These are phyloP conservation scores for Cardamine occulta DNA, from an alignment of 345 rosid genomes.

Conservation along the genomic window DNA sequence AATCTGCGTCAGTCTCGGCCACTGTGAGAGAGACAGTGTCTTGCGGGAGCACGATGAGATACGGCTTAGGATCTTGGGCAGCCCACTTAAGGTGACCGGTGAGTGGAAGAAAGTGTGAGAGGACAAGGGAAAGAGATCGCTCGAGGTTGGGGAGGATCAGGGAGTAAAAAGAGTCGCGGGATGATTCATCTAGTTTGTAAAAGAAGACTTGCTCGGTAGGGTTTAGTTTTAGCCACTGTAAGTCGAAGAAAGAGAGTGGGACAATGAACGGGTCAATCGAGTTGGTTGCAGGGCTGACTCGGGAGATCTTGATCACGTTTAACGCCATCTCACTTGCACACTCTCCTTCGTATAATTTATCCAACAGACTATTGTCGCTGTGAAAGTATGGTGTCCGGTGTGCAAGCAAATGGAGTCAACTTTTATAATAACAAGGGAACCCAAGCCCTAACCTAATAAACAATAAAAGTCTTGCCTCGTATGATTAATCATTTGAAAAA, in stretches of 20 bases:
- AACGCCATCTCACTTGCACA: neutral
- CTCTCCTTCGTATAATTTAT: neutral
- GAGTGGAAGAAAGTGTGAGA: conserved; percentile 39
- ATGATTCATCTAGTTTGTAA: conserved; percentile 30
- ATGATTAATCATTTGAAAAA: too few relatives aligned
- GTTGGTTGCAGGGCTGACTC: conserved; percentile 27
- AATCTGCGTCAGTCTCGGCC: neutral
- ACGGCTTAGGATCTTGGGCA: neutral
- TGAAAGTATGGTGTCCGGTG: too few relatives aligned
- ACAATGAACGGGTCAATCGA: conserved; percentile 23
- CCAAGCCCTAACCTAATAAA: too few relatives aligned
- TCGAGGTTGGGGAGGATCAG: conserved; percentile 38
- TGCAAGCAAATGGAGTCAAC: too few relatives aligned
- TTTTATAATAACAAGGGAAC: too few relatives aligned
- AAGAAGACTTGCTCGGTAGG: conserved; percentile 33
- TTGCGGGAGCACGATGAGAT: neutral
- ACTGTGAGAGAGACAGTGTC: neutral
- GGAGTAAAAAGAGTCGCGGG: conserved; percentile 22
- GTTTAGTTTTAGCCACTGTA: conserved; percentile 27
- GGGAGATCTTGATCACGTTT: conserved; percentile 21
- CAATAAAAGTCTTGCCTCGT: too few relatives aligned
- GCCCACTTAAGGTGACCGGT: conserved; percentile 13
- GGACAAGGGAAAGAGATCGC: conserved; percentile 36
- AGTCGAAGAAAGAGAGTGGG: conserved; percentile 42
- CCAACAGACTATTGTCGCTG: too few relatives aligned